These are phyloP conservation scores for Bocquillonia castaneifolia DNA, from an alignment of 441 rosid genomes.

Conservation along the genomic window DNA sequence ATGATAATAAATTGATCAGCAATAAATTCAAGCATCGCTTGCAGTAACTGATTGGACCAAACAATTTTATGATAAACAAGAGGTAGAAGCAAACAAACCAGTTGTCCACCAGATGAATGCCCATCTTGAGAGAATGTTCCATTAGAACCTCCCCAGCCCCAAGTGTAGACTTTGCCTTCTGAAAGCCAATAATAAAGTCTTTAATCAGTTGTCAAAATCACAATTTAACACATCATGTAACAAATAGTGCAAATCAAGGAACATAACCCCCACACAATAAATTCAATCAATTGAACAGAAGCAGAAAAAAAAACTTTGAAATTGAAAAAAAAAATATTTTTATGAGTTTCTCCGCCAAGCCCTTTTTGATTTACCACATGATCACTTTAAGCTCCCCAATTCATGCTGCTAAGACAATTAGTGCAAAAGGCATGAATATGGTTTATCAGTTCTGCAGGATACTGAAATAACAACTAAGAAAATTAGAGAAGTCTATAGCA, in stretches of 20 bases:
- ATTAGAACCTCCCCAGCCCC: conserved; percentile 97
- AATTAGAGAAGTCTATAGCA: neutral
- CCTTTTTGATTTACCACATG: neutral
- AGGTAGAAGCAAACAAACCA: conserved; percentile 46
- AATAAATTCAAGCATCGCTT: neutral
- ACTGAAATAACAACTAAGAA: neutral
- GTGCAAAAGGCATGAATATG: neutral
- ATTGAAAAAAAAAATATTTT: neutral
- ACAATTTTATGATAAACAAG: neutral
- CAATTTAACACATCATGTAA: neutral
- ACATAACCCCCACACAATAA: neutral
- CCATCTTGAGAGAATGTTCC: conserved; percentile 87
- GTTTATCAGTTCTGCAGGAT: neutral
- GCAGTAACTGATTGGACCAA: neutral
- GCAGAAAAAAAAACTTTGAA: neutral
- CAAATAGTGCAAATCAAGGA: neutral
- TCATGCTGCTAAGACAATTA: neutral
- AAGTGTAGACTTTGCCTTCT: conserved; percentile 75
- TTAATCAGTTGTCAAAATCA: neutral
- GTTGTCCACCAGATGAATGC: conserved; percentile 85
- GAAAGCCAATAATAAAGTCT: conserved; percentile 22
- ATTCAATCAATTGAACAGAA: neutral
- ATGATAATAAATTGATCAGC: neutral
- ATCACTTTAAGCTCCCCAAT: neutral
- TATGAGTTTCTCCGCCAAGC: neutral